Conservation (phyloP, 768 basidiomycete genomes). For the Cystoderma amianthinum region DNA sequence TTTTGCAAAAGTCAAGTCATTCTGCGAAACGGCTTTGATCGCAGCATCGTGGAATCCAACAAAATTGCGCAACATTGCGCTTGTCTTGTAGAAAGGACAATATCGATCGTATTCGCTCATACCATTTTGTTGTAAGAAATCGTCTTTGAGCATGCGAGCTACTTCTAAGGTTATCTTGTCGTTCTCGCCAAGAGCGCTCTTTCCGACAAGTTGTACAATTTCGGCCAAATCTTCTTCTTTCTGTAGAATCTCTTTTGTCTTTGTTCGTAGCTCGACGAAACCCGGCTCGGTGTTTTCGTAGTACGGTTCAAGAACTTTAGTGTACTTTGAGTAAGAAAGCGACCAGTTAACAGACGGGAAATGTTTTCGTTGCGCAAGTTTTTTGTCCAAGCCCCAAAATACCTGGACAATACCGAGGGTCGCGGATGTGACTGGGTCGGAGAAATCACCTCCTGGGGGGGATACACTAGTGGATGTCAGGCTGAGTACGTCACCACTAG, state of each 20-base stretch:
- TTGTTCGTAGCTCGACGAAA: constrained; percentile 90
- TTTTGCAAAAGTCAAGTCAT: constrained; percentile 78
- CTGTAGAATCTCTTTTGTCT: constrained; percentile 94
- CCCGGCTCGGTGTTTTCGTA: constrained; percentile 89
- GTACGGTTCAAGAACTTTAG: constrained; percentile 85
- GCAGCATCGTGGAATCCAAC: constrained; percentile 93
- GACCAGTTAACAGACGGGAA: constrained; percentile 99
- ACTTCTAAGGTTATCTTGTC: constrained; percentile 99
- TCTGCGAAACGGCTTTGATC: constrained; percentile 74
- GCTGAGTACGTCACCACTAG: no score
- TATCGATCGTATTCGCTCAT: constrained; percentile 97
- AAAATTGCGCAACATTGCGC: constrained; percentile 91
- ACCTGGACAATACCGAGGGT: constrained; percentile 99
- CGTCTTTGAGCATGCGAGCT: constrained; percentile 94
- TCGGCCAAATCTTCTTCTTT: constrained; percentile 99
- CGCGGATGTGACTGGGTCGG: constrained; percentile 96
- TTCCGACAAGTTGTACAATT: constrained; percentile 99
- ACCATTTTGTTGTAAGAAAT: constrained; percentile 97
- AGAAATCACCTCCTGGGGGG: constrained; percentile 98
- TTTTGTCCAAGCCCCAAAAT: constrained; percentile 99
- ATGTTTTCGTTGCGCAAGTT: constrained; percentile 96
- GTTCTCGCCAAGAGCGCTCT: constrained; percentile 92
- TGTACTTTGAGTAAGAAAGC: constrained; percentile 98
- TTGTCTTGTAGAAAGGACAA: constrained; percentile 99
- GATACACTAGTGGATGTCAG: constrained; percentile 61